These are phyloP conservation scores for Vigna mungo DNA, from an alignment of 306 rosid species.

Conservation along the genomic window DNA sequence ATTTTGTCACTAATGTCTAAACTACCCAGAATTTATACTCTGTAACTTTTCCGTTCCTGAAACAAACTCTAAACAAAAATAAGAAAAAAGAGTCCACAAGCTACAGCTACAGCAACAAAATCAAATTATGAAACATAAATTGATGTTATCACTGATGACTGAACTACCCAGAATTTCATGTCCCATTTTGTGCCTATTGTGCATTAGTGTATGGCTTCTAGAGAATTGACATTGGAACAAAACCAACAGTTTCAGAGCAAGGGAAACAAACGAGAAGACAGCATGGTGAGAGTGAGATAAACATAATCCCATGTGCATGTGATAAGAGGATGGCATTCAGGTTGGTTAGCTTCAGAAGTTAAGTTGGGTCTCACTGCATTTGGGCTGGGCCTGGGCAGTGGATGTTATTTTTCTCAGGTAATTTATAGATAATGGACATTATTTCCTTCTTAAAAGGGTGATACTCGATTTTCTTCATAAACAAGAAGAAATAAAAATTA, in stretches of 20 bases:
- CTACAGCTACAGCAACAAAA: slow-evolving; percentile 11
- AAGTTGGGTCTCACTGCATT: too few species aligned
- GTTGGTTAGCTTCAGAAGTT: too few species aligned
- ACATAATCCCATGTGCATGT: too few species aligned
- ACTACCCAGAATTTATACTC: not conserved
- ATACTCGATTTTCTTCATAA: too few species aligned
- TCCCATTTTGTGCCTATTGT: too few species aligned
- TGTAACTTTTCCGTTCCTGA: slow-evolving; percentile 21
- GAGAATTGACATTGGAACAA: not conserved
- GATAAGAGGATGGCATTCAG: too few species aligned
- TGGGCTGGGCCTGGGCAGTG: too few species aligned
- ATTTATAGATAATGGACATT: too few species aligned
- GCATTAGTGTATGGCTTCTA: not conserved
- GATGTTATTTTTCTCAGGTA: too few species aligned
- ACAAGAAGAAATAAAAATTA: not conserved
- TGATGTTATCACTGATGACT: not conserved
- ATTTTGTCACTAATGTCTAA: not conserved
- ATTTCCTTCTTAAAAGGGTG: too few species aligned
- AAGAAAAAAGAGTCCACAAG: not conserved
- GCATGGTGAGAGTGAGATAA: too few species aligned
- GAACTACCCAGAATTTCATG: not conserved
- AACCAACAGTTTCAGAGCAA: not conserved
- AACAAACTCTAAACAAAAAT: not conserved
- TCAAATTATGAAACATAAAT: not conserved
- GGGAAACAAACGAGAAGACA: not conserved